phyloP scores from a whole-genome alignment of 2,329 filamentous ascomycete genomes.

The Trichophaea hybrida region DNA sequence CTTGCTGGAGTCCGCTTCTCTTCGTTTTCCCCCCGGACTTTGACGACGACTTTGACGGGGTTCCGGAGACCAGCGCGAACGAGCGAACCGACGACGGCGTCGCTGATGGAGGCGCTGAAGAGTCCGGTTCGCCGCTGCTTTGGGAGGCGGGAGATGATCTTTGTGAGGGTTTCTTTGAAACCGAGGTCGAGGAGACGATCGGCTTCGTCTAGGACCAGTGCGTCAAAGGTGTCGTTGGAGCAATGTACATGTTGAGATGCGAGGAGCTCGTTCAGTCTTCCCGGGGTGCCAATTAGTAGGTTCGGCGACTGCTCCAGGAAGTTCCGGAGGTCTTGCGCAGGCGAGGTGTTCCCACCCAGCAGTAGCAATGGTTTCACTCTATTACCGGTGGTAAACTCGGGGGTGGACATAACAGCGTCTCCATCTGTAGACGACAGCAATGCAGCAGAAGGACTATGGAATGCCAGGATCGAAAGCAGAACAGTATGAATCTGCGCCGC shows the following conservation, averaged over 20 bases:
- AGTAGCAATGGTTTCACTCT: slow-evolving; percentile 68
- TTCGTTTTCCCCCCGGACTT: slow-evolving; percentile 56
- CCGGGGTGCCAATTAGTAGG: slow-evolving; percentile 78
- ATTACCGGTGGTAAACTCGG: slow-evolving; percentile 22
- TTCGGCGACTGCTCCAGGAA: slow-evolving; percentile 81
- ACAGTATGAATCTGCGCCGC: slow-evolving; percentile 82
- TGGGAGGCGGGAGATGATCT: slow-evolving; percentile 67
- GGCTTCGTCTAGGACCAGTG: slow-evolving; percentile 85
- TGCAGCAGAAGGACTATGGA: slow-evolving; percentile 61
- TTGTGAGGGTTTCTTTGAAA: slow-evolving; percentile 81
- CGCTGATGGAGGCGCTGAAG: slow-evolving; percentile 90
- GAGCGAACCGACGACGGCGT: slow-evolving; percentile 73
- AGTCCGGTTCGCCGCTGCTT: slow-evolving; percentile 88
- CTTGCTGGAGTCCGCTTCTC: slow-evolving; percentile 84
- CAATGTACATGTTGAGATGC: slow-evolving; percentile 77
- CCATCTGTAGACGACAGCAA: slow-evolving; percentile 31
- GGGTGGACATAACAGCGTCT: not conserved
- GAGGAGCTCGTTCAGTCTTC: slow-evolving; percentile 73
- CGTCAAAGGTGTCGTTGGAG: slow-evolving; percentile 76
- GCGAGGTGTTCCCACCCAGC: slow-evolving; percentile 59
- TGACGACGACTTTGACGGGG: slow-evolving; percentile 86
- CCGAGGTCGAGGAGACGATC: slow-evolving; percentile 85
- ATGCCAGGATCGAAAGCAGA: slow-evolving; percentile 59
- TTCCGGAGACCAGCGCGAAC: slow-evolving; percentile 85
- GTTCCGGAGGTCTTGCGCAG: slow-evolving; percentile 70